Evolutionary conservation across 2,329 filamentous ascomycete genomes (phyloP), one percentile per base, ranked within the genome.

Genomic region (Phialophora verrucosa): DNA sequence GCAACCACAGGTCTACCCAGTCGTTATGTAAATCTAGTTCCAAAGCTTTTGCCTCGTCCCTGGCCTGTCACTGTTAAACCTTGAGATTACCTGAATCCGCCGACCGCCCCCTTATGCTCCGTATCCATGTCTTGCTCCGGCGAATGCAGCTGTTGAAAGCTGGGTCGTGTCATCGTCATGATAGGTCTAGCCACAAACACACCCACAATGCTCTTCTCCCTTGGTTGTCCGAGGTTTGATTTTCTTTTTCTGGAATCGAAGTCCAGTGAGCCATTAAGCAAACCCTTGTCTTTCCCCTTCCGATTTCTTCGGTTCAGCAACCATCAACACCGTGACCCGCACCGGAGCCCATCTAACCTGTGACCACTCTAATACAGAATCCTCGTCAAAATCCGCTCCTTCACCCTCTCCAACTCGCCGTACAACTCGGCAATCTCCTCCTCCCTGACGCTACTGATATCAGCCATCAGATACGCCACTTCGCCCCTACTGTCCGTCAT

Each of bases 401-500:
- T 71, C 50, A 97, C 84, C 66, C 85, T 86, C 78, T 98, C 93
- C 47, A 99, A 84, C 74, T 85, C 89, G 72, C 94, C 90, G 72
- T 90, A 92, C 62, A 99, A 88, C 67, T 92, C 89, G 80, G 92
- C 93, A 77, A 98, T 92, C 75, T 97, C 90, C 49, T 84, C 84
- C 59, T 87, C 85, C 75, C 90, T 88, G 73, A 98, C 92, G 69
- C 91, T 88, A 81, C 92, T 97, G 74, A 99, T 91, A 82, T 99
- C 95, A 7, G 95, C 95, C 93, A 99, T 97, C 69, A 99, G 84
- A 78, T 99, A 99, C 23, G 95, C 95, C 71, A 95, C 86, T 77
- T 98, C 94, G 73, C 93, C 94, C 82, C 90, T 90, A 80, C 91
- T 96, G 78, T 98, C 95, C 59, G 92, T 95, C 83, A 96, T 98